Percentiles rank a stretch among this genome's conserved stretches.
Conservation (phyloP, 2,329 filamentous ascomycete genomes). For the Sporothrix brasiliensis region DNA sequence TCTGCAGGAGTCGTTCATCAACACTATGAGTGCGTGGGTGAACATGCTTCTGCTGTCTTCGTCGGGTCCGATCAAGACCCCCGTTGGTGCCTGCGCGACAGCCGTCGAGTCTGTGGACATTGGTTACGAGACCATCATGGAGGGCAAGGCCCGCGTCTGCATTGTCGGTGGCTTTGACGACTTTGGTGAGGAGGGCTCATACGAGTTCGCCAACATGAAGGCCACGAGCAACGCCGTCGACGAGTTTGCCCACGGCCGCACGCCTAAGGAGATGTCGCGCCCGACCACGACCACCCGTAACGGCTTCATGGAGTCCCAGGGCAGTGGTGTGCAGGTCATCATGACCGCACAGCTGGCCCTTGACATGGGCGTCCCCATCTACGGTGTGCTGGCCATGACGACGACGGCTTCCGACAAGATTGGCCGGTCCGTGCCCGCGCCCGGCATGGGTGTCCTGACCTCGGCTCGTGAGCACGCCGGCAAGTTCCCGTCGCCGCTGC, state of each 20-base stretch:
- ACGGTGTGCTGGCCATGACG: conserved; percentile 89
- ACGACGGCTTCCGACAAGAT: conserved; percentile 99
- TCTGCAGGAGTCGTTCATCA: conserved; percentile 99
- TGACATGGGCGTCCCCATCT: conserved; percentile 98
- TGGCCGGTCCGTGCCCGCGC: conserved; percentile 92
- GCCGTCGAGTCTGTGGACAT: conserved; percentile 97
- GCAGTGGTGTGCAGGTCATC: conserved; percentile 96
- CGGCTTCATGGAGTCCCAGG: conserved; percentile 99
- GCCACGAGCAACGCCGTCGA: conserved; percentile 97
- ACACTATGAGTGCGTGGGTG: conserved; percentile 99
- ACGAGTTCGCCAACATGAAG: conserved; percentile 99
- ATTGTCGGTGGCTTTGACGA: conserved; percentile 99
- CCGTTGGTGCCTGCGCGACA: conserved; percentile 95
- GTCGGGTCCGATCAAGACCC: conserved; percentile 97
- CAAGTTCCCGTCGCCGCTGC: conserved; percentile 91
- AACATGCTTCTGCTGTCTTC: conserved; percentile 98
- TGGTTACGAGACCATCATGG: conserved; percentile 96
- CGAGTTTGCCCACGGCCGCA: conserved; percentile 92
- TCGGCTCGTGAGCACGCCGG: conserved; percentile 87
- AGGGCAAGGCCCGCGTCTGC: conserved; percentile 96
- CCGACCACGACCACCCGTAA: conserved; percentile 95
- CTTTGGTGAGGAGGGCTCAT: conserved; percentile 98
- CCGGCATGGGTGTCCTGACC: conserved; percentile 94
- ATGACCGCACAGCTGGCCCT: conserved; percentile 96
- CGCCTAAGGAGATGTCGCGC: conserved; percentile 95